Evolutionary conservation across 2,329 filamentous ascomycete species (phyloP), one percentile per base, ranked within the genome.

Genomic region (Myriosclerotinia duriaeana): DNA sequence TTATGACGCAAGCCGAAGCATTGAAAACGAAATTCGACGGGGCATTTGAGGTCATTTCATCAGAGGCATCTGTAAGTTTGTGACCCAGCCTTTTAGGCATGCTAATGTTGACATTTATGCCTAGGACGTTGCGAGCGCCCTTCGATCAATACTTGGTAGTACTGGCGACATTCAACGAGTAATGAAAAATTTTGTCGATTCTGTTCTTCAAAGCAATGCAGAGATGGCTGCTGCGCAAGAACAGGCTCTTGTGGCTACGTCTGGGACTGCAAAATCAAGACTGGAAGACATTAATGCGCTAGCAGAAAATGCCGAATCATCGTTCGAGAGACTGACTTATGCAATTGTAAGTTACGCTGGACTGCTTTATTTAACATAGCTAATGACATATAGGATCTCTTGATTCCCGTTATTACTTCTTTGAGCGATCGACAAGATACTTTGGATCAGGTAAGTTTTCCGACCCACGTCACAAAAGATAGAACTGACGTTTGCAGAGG

Each of bases 191-290:
- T 52, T 68, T 9, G 68, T 71, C 22, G 60, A 70, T 22, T 68
- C 67, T n/a, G 66, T 64, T 11, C 34, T 65, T 15, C 67, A 71
- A 46, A 69, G 70, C 11, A 73, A 72, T 65, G 71, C 72, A 17
- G 71, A 75, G 60, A 73, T 76, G 66, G 73, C 72, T 44, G 70
- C 72, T 40, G 66, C 68, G 8, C 72, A 74, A 63, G 72, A 73
- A 53, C 66, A 72, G n/a, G 71, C 74, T 34, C 58, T 76, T 30
- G 67, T 66, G 11, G 63, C 69, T 8, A 67, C 71, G 22, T 71
- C 72, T 6, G 67, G 54, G 9, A 68, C 69, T 53, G 59, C 74
- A 20, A 67, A 69, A 60, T 63, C 64, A 36, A 65, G 66, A 12
- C 63, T 75, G 50, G 66, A 67, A 44, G 64, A 42, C 8, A 67